phyloP scores from a whole-genome alignment of 371 early-diverging fungal species.

The Sanchytrium tribonematis region DNA sequence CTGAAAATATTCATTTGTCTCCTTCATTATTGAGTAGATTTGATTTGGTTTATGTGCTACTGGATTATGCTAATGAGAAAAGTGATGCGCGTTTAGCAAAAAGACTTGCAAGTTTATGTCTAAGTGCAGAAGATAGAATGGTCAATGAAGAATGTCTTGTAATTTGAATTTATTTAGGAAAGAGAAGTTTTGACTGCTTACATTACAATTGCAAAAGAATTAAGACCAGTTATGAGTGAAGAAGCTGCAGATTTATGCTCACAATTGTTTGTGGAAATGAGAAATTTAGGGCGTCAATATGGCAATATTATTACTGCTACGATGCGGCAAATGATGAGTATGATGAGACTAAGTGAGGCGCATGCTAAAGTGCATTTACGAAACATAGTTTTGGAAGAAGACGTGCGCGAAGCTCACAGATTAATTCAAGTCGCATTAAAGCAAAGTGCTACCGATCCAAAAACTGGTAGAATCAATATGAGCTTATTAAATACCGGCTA shows the following conservation, averaged over 20 bases:
- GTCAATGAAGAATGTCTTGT: neutral
- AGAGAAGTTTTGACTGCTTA: no score
- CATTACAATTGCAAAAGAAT: neutral
- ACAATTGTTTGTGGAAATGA: neutral
- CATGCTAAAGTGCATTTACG: neutral
- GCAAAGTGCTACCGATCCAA: slow-evolving; percentile 86
- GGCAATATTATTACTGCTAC: neutral
- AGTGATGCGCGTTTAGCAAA: slow-evolving; percentile 18
- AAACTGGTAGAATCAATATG: slow-evolving; percentile 89
- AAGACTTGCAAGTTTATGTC: neutral
- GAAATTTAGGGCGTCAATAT: neutral
- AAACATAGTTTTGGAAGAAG: neutral
- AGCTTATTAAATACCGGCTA: slow-evolving; percentile 80
- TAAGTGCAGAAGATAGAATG: neutral
- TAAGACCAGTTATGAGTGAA: neutral
- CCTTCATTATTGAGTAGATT: slow-evolving; percentile 84
- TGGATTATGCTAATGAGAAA: slow-evolving; percentile 63
- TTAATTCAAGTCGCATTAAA: slow-evolving; percentile 44
- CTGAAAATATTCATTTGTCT: slow-evolving; percentile 87
- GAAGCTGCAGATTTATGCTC: neutral
- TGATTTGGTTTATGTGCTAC: slow-evolving; percentile 74
- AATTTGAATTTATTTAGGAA: no score
- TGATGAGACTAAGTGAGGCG: neutral
- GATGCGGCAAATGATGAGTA: neutral
- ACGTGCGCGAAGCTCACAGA: neutral